A percentile compares a stretch with the other conserved stretches of the same genome.
phyloP scores from a whole-genome alignment of 768 basidiomycete species.

The Pilatotrama ljubarskyi region DNA sequence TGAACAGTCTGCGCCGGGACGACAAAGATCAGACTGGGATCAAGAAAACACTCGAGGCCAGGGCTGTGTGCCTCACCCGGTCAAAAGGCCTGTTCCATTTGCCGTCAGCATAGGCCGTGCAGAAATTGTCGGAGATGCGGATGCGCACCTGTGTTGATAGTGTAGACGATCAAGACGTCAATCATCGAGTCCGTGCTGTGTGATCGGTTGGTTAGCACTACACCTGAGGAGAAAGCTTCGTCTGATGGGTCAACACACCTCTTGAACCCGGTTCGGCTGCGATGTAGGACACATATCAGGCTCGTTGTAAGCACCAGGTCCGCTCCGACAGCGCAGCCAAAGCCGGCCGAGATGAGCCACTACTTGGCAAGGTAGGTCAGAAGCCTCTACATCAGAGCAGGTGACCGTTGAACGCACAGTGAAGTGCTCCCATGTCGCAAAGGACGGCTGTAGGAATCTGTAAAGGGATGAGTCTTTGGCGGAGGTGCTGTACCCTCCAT shows the following conservation, averaged over 20 bases:
- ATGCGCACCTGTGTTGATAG: slow-evolving; percentile 10
- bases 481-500: too few species aligned
- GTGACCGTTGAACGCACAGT: neutral
- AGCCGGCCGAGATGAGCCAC: slow-evolving; percentile 1
- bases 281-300: neutral
- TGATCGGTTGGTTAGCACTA: neutral
- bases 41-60: too few species aligned
- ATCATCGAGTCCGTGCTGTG: slow-evolving; percentile 5
- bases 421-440: neutral
- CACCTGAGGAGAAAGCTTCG: too few species aligned
- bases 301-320: slow-evolving; percentile 3
- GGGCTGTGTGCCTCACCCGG: neutral
- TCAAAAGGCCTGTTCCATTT: neutral
- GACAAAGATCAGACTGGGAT: neutral
- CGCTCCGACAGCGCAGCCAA: slow-evolving; percentile 1
- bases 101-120: neutral
- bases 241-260: too few species aligned
- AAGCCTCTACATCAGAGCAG: neutral
- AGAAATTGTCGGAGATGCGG: neutral
- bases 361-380: neutral
- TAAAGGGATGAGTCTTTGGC: too few species aligned
- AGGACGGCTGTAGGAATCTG: neutral
- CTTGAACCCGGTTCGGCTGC: neutral
- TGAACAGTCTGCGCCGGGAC: neutral
- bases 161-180: slow-evolving; percentile 4